Conservation (phyloP, 306 rosid species). For the Prunus armeniaca region DNA sequence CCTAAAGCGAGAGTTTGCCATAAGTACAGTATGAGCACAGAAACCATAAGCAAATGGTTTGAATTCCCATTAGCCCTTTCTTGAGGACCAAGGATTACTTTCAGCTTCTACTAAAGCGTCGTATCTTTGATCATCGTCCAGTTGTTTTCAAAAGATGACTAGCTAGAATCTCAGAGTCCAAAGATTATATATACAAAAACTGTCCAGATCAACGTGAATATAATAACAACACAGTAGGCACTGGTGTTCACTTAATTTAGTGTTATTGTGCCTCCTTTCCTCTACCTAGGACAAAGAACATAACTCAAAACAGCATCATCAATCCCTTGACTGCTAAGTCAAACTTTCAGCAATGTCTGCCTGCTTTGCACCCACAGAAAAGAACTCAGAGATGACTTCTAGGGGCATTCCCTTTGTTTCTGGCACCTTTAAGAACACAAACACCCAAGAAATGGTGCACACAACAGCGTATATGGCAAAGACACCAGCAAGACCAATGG, state of each 20-base stretch:
- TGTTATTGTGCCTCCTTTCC: constrained; percentile 7
- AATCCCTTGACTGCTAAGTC: background rate
- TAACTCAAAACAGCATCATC: background rate
- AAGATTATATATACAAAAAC: constrained; percentile 8
- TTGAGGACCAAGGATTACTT: too few relatives aligned
- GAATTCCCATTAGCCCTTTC: too few relatives aligned
- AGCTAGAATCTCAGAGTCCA: background rate
- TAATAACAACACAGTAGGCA: constrained; percentile 8
- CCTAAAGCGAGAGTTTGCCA: too few relatives aligned
- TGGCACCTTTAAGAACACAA: constrained; percentile 38
- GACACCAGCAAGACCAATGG: constrained; percentile 38
- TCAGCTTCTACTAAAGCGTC: background rate
- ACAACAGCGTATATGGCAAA: constrained; percentile 37
- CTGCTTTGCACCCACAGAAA: constrained; percentile 38
- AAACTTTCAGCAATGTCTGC: constrained; percentile 9
- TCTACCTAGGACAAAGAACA: background rate
- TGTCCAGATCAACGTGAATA: background rate
- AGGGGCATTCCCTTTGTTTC: constrained; percentile 49
- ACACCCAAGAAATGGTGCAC: constrained; percentile 37
- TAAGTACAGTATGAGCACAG: background rate
- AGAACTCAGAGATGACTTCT: constrained; percentile 44
- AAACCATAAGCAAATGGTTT: background rate
- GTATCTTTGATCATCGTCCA: background rate
- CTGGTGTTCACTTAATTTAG: background rate
- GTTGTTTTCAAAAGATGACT: background rate